phyloP scores from a whole-genome alignment of 306 rosid species.

The Quercus mongolica region DNA sequence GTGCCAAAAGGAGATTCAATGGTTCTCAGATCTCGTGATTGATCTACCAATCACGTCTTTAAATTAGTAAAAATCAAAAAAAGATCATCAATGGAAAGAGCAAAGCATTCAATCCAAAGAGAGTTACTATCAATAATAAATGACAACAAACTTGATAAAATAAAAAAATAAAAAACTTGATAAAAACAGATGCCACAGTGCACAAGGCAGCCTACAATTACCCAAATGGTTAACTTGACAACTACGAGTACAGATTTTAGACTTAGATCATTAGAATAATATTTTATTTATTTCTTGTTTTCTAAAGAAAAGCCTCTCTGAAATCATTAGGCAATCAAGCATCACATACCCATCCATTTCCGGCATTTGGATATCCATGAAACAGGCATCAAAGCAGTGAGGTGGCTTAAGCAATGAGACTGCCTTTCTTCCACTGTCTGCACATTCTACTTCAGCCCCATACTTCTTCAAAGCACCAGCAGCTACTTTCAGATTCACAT shows the following conservation, averaged over 20 bases:
- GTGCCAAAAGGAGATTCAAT: conserved; percentile 8
- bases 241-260: background rate
- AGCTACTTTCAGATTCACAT: conserved; percentile 87
- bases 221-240: background rate
- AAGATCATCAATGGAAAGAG: background rate
- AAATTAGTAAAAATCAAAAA: background rate
- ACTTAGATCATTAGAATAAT: background rate
- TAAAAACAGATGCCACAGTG: background rate
- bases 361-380: conserved; percentile 99
- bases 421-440: conserved; percentile 69
- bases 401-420: conserved; percentile 72
- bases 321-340: background rate
- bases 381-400: conserved; percentile 85
- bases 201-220: conserved; percentile 7
- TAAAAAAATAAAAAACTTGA: background rate
- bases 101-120: background rate
- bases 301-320: background rate
- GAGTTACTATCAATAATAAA: background rate
- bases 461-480: conserved; percentile 87
- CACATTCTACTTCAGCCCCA: conserved; percentile 90
- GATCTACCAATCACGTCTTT: background rate
- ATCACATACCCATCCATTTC: conserved; percentile 91
- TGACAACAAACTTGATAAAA: background rate
- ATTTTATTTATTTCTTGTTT: background rate
- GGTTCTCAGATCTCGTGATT: background rate